Conservation (phyloP, 2,329 filamentous ascomycete species). For the Fusarium sp. region DNA sequence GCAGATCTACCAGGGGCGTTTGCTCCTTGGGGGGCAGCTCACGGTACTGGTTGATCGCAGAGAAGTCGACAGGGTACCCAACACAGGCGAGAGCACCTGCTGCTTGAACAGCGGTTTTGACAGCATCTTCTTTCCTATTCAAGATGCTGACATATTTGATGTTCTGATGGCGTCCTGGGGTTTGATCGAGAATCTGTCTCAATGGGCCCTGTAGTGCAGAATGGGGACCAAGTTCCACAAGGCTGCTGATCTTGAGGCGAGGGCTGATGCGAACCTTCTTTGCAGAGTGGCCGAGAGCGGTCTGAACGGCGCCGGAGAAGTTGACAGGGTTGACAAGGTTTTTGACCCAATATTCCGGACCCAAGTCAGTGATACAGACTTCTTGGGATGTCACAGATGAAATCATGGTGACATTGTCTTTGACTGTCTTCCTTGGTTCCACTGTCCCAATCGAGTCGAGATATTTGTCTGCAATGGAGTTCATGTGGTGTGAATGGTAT, state of each 20-base stretch:
- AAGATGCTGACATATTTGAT: not conserved
- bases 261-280: not conserved
- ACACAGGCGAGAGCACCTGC: not conserved
- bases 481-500: conserved; percentile 65
- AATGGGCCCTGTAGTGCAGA: not conserved
- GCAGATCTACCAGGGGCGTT: not conserved
- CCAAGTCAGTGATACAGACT: not conserved
- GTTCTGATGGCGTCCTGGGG: not conserved
- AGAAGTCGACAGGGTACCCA: not conserved
- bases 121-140: not conserved
- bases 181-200: not conserved
- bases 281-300: not conserved
- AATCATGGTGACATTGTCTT: not conserved
- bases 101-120: not conserved
- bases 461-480: conserved; percentile 58
- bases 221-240: not conserved
- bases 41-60: not conserved
- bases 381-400: not conserved
- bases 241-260: not conserved
- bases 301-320: not conserved
- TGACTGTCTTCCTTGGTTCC: not conserved
- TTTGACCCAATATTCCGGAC: not conserved
- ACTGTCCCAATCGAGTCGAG: conserved; percentile 19
- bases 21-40: not conserved
- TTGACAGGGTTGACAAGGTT: not conserved